Base-by-base conservation (phyloP, 805 yeast genomes). In the Pachysolen tannophilus region DNA sequence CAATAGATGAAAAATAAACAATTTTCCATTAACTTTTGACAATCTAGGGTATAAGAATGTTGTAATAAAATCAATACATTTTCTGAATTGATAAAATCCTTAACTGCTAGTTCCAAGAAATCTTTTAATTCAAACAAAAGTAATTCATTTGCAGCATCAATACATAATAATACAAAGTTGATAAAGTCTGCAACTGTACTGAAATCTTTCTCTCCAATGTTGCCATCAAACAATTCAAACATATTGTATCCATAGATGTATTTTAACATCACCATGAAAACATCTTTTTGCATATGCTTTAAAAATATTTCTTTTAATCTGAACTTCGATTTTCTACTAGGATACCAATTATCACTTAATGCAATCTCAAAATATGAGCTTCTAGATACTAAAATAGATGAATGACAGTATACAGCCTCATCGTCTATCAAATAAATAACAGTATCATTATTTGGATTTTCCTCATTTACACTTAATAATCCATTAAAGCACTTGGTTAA, bases 1-100 rank as follows among this genome's bases (percentile, higher is more conserved):
- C 72, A 66, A 43, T 71, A 75, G 9, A 84, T 62, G 44, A 71
- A 82, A 78, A 85, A 78, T 18, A 78, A 58, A 49, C 94, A 74
- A 35, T 73, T 69, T 33, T 66, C 63, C 40, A 75, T 63, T 25
- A 87, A 53, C 43, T 78, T 72, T 9, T 56, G 51, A 6, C 86
- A 82, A 15, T 67, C 54, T 31, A 67, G 57, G 14, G 57, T 46
- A 30, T 66, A 66, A 0, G 94, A 68, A 46, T 77, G 77, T 9
- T 66, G 56, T 10, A 83, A 48, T 10, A 86, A 48, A 1, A 66
- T 39, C 9, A 74, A 56, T 1, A 80, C 84, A 46, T 82, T 82
- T 14, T 80, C 82, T 8, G 75, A 56, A 16, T 52, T 55, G 14
- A 80, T 67, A 29, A 71, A 70, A 40, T 73, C 78, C 38, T 72